Conservation (phyloP, 192 early-diverging fungal species). For the Nowakowskiella sp. region DNA sequence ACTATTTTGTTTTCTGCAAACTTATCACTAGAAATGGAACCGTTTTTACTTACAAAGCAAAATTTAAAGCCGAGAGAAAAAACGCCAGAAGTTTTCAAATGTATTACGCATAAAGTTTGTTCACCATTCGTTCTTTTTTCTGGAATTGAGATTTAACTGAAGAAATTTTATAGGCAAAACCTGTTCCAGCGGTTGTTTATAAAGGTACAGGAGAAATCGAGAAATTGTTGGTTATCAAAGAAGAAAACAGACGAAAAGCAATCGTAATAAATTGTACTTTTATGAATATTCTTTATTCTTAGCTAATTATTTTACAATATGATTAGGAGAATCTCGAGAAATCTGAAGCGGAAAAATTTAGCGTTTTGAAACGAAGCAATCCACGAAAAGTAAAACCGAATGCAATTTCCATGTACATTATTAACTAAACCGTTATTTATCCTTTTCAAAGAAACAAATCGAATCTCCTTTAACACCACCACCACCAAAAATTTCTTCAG, state of each 20-base stretch:
- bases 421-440: neutral
- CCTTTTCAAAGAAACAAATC: slow-evolving; percentile 2
- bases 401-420: neutral
- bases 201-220: neutral
- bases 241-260: neutral
- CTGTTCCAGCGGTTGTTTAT: neutral
- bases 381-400: slow-evolving; percentile 14
- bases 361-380: too few relatives aligned
- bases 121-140: neutral
- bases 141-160: neutral
- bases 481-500: slow-evolving; percentile 9
- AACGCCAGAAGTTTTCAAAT: slow-evolving; percentile 13
- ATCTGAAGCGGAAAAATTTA: slow-evolving; percentile 31
- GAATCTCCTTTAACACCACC: slow-evolving; percentile 9
- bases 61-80: slow-evolving; percentile 23
- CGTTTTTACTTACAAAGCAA: slow-evolving; percentile 37
- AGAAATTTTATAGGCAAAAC: neutral
- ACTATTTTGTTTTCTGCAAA: neutral
- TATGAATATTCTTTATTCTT: slow-evolving; percentile 12
- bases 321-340: slow-evolving; percentile 33
- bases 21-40: slow-evolving; percentile 15
- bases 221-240: neutral
- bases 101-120: slow-evolving; percentile 22
- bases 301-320: slow-evolving; percentile 26
- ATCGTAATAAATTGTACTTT: neutral